Evolutionary conservation across 371 early-diverging fungal species (phyloP).

Genomic region (Mucor sp.): DNA sequence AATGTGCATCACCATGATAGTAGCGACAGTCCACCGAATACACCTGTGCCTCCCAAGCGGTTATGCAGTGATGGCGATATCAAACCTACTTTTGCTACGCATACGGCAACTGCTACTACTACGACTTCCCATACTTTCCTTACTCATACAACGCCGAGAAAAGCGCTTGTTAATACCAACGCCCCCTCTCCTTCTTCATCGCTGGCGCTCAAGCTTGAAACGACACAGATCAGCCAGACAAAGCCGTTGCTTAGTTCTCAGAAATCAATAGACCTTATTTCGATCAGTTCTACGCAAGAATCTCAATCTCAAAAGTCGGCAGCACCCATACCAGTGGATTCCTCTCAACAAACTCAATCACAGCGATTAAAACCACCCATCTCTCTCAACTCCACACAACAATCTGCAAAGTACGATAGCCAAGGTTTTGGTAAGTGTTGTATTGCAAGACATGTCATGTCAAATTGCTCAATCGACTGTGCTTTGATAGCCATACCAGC

Average conservation of each 20-base stretch:
- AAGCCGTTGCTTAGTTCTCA: too few species aligned
- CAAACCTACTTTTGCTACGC: background rate
- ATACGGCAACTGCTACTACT: background rate
- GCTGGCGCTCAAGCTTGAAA: too few species aligned
- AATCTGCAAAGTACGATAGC: background rate
- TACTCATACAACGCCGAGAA: too few species aligned
- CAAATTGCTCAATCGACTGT: background rate
- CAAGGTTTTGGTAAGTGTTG: slow-evolving; percentile 12
- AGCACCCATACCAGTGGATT: too few species aligned
- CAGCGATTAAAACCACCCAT: background rate
- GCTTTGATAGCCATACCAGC: slow-evolving; percentile 2
- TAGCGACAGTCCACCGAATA: background rate
- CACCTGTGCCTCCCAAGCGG: background rate
- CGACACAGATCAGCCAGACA: too few species aligned
- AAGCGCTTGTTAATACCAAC: too few species aligned
- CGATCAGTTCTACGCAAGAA: too few species aligned
- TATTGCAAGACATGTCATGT: background rate
- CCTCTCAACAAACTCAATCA: too few species aligned
- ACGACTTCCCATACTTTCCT: background rate
- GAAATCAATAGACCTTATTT: too few species aligned
- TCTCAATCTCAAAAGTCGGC: too few species aligned
- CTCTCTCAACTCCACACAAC: background rate
- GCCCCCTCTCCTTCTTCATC: too few species aligned
- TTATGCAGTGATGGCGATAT: background rate
- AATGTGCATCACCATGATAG: background rate